These are phyloP conservation scores for Acacia confusa DNA, from an alignment of 306 rosid genomes.

Conservation along the genomic window DNA sequence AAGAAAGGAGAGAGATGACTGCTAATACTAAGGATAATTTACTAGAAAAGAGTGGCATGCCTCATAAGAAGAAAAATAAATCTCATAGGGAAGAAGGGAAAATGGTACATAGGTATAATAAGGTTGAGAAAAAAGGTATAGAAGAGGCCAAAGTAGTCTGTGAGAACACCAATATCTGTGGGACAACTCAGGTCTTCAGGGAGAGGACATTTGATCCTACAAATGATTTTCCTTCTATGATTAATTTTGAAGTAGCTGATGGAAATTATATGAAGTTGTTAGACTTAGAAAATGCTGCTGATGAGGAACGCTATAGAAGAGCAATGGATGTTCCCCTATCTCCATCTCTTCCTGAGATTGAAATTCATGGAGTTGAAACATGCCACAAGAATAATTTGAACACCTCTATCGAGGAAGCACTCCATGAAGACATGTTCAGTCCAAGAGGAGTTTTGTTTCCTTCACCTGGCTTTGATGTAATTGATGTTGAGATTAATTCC, in stretches of 20 bases:
- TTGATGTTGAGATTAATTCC: slow-evolving; percentile 43
- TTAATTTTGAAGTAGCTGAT: slow-evolving; percentile 41
- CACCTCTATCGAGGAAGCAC: slow-evolving; percentile 37
- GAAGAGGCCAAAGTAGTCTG: slow-evolving; percentile 28
- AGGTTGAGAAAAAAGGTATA: slow-evolving; percentile 31
- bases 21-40: slow-evolving; percentile 31
- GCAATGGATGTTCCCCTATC: slow-evolving; percentile 58
- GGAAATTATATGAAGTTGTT: slow-evolving; percentile 65
- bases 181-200: slow-evolving; percentile 30
- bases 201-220: slow-evolving; percentile 38
- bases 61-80: slow-evolving; percentile 44
- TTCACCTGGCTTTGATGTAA: slow-evolving; percentile 31
- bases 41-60: slow-evolving; percentile 31
- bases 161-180: slow-evolving; percentile 29
- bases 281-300: slow-evolving; percentile 56
- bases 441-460: slow-evolving; percentile 28
- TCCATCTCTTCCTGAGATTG: slow-evolving; percentile 64
- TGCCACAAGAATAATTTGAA: slow-evolving; percentile 28
- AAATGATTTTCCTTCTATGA: slow-evolving; percentile 34
- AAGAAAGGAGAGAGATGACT: slow-evolving; percentile 28
- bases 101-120: slow-evolving; percentile 12
- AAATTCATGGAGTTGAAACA: slow-evolving; percentile 32
- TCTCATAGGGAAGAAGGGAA: slow-evolving; percentile 33
- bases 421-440: slow-evolving; percentile 35
- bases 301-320: slow-evolving; percentile 58